Conservation (phyloP, 2,329 filamentous ascomycete species). For the Onygenales sp. region DNA sequence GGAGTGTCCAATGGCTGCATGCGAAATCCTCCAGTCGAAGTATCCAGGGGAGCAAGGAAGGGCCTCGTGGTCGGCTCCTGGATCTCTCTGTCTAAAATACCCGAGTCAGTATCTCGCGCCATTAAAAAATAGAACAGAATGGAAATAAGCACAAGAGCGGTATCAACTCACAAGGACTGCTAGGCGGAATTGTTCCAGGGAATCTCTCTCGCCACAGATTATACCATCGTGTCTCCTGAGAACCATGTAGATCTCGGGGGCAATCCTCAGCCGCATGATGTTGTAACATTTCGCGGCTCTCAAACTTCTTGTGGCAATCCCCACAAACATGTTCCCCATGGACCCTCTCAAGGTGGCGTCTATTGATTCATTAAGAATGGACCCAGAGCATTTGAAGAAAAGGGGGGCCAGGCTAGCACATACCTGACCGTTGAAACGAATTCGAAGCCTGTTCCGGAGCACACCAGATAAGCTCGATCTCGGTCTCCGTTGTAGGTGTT, state of each 20-base stretch:
- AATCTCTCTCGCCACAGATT: constrained; percentile 2
- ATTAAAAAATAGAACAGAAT: neutral
- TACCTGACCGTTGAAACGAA: neutral
- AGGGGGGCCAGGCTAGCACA: neutral
- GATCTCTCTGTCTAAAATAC: neutral
- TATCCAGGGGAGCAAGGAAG: neutral
- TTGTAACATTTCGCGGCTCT: neutral
- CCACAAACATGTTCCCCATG: constrained; percentile 1
- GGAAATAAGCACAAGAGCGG: no score
- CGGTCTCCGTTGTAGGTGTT: neutral
- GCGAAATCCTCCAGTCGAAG: neutral
- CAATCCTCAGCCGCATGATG: neutral
- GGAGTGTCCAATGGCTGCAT: neutral
- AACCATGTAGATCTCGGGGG: neutral
- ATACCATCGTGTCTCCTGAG: constrained; percentile 1
- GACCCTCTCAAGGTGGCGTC: neutral
- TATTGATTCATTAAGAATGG: neutral
- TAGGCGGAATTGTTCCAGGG: neutral
- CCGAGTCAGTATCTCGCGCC: neutral
- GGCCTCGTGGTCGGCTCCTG: neutral
- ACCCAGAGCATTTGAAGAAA: neutral
- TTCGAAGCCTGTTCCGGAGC: neutral
- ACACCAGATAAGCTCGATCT: constrained; percentile 2
- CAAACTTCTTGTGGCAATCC: neutral
- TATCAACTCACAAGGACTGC: no score